Evolutionary conservation across 1,284 basidiomycete genomes (phyloP), one percentile per base, ranked within the genome.

Genomic region (Abortiporus biennis): DNA sequence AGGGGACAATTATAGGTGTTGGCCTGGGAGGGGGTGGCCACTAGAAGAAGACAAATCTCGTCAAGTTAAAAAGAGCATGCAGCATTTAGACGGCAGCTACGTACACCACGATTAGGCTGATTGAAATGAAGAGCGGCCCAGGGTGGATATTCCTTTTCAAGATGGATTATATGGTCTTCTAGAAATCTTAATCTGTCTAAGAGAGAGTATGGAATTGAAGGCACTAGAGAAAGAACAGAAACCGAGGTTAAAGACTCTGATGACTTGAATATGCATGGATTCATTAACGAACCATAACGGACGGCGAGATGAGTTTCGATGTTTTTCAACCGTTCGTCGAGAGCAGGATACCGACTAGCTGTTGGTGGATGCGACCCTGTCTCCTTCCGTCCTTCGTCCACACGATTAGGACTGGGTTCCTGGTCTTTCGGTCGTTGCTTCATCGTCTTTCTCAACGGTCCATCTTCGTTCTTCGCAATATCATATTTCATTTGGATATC

Each of bases 111-210:
- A 54, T 77, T 72, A 2, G 86, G 85, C 54, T 89, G 85, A 47
- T 83, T 86, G 56, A 88, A 88, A 55, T 88, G 85, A 17, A 88
- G 63, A 6, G 85, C 85, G 0, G 85, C 84, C 85, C 85, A 89
- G 3, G 85, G 83, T 2, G 85, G 85, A 52, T 85, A 85, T 41
- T 88, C 83, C 52, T 74, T 81, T 56, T 89, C 85, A 1, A 89
- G 64, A 38, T 71, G 69, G 27, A 83, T 69, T 44, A 89, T 72
- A 53, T 88, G 84, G 30, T 86, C 81, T 59, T 89, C 85, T 2
- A 89, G 58, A 47, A 76, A 78, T 49, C 76, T 76, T 9, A 89
- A 60, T 3, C 85, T 76, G 33, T 74, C 67, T 20, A 80, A 64
- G 16, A 88, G 60, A 3, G 73, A 78, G 9, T 68, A 71, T 0